Evolutionary conservation across 129 eudicot genomes (phyloP).

Genomic region (Centella asiatica): DNA sequence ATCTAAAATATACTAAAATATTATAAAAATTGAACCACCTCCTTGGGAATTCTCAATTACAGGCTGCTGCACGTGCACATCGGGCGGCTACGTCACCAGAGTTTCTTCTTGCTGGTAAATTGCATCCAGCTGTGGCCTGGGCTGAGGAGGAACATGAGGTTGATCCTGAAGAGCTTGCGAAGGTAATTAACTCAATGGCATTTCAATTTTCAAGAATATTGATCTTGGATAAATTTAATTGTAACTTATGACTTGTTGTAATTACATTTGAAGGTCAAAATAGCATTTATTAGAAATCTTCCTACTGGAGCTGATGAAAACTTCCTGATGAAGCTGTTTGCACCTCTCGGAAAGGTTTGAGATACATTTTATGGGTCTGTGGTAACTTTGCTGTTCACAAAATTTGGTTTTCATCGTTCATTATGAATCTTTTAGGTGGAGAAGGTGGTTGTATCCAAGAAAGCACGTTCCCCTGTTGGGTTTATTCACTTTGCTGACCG

Average conservation of each 20-base stretch:
- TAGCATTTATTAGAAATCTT: conserved; percentile 69
- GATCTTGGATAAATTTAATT: background rate
- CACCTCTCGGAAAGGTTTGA: conserved; percentile 59
- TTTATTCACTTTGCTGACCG: conserved; percentile 61
- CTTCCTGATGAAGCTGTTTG: conserved; percentile 53
- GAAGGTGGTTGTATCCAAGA: conserved; percentile 52
- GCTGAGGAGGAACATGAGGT: conserved; percentile 62
- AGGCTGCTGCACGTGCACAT: conserved; percentile 85
- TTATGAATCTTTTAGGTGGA: conserved; percentile 58
- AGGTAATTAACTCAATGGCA: conserved; percentile 35
- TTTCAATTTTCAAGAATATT: background rate
- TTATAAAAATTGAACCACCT: conserved; percentile 28
- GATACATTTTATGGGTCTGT: background rate
- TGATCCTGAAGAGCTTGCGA: conserved; percentile 60
- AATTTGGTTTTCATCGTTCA: conserved; percentile 3
- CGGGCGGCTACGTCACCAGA: conserved; percentile 55
- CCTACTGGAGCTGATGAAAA: conserved; percentile 58
- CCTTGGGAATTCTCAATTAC: conserved; percentile 46
- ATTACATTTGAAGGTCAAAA: conserved; percentile 45
- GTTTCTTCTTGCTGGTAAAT: conserved; percentile 55
- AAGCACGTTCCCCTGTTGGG: conserved; percentile 51
- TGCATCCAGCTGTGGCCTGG: conserved; percentile 83
- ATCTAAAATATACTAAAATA: conserved; percentile 11
- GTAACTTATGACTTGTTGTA: background rate
- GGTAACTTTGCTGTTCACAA: conserved; percentile 7